Percentiles rank a stretch among this genome's conserved stretches.
Conservation (phyloP, 176 grass and related monocot genomes). For the Poa pratensis region DNA sequence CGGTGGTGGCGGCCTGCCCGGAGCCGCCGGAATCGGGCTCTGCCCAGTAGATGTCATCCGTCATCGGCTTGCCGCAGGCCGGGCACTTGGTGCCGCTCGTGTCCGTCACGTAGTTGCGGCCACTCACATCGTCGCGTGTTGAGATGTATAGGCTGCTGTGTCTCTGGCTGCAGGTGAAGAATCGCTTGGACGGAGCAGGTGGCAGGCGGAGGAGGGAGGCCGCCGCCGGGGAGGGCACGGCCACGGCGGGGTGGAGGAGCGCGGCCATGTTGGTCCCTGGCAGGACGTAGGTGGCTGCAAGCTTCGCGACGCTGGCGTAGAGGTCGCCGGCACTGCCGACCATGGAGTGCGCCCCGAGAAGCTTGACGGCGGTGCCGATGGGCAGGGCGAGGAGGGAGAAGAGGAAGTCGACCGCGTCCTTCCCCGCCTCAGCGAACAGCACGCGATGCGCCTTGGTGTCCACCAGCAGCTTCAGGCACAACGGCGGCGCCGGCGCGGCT, state of each 20-base stretch:
- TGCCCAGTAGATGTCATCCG: too few species aligned
- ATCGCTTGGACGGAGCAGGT: too few species aligned
- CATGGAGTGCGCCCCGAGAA: not conserved
- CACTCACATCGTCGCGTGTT: too few species aligned
- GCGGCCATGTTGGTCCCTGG: not conserved
- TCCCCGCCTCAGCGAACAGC: conserved; percentile 35
- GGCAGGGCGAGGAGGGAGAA: conserved; percentile 20
- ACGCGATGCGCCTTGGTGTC: not conserved
- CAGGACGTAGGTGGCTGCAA: not conserved
- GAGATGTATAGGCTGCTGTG: too few species aligned
- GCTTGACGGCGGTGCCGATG: not conserved
- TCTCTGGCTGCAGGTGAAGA: too few species aligned
- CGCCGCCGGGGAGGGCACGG: not conserved
- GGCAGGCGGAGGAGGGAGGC: not conserved
- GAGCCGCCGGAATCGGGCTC: too few species aligned
- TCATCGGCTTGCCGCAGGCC: too few species aligned
- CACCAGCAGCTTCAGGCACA: not conserved
- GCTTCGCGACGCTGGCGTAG: conserved; percentile 10
- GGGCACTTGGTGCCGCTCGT: too few species aligned
- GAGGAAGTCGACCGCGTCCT: conserved; percentile 35
- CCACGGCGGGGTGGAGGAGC: not conserved
- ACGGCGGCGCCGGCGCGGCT: too few species aligned
- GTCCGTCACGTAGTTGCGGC: too few species aligned
- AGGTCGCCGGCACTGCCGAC: not conserved
- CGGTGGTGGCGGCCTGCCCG: too few species aligned